Evolutionary conservation across 352 stramenopile genomes (phyloP), one percentile per base, ranked within the genome.

Genomic region (Sclerospora graminicola): DNA sequence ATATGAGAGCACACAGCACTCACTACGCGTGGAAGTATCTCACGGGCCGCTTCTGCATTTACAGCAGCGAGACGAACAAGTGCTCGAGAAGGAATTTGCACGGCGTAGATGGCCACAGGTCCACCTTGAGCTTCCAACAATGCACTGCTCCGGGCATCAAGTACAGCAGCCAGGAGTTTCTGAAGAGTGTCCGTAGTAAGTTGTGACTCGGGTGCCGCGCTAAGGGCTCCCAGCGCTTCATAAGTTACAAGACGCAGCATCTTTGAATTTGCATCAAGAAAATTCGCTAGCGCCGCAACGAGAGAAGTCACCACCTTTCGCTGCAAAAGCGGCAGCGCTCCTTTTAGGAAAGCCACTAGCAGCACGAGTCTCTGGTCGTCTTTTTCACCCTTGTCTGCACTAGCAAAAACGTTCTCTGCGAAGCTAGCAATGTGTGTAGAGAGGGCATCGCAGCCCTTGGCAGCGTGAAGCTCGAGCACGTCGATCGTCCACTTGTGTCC

Each of bases 391-490:
- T 55, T 64, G 23, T 39, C 36, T 0, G 49, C 56, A 27, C 68
- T 74, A 2, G 72, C 61, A 10, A 93, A 75, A 11, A 90, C 77
- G 50, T 90, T 90, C 57, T 89, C 76, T 3, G 70, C 69, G 50
- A 93, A 93, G 56, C 75, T 86, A 19, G 82, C 82, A 33, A 90
- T 89, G 59, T 93, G 82, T 19, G 76, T 93, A 10, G 82, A 90
- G 13, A 93, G 70, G 21, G 72, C 52, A 48, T 93, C 76, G 51
- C 74, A 87, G 40, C 81, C 63, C 51, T 74, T 57, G 27, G 78
- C 66, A 6, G 70, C 66, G 51, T 91, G 82, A 13, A 75, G 59
- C 54, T 82, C 60, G 26, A 93, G 63, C 8, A 91, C 60, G 50
- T 87, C 76, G 37, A 72, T 71, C 5, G 81, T 74, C 50, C 67